phyloP scores from a whole-genome alignment of 495 filamentous ascomycete species.

The Aspergillus avenaceus region DNA sequence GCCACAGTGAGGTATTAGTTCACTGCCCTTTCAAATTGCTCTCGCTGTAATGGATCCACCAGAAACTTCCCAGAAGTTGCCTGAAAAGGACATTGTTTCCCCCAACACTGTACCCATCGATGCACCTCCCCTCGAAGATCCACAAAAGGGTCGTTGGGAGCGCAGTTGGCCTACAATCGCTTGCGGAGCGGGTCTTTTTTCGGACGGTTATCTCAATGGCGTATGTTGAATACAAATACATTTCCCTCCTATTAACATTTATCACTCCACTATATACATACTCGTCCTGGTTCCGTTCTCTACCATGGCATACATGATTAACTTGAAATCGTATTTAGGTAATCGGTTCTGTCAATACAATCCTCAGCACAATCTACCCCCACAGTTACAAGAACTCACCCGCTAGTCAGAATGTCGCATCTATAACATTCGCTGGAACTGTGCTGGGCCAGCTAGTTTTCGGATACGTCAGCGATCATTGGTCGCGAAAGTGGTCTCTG shows the following conservation, averaged over 20 bases:
- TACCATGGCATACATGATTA: background rate
- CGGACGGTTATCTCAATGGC: slow-evolving; percentile 86
- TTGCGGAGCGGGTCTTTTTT: slow-evolving; percentile 86
- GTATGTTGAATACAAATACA: slow-evolving; percentile 29
- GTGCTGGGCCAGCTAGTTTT: slow-evolving; percentile 82
- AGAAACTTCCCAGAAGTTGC: slow-evolving; percentile 2
- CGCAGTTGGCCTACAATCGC: slow-evolving; percentile 66
- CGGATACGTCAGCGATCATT: slow-evolving; percentile 77
- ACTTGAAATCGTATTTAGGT: slow-evolving; percentile 45
- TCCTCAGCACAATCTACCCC: slow-evolving; percentile 60
- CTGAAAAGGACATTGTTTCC: slow-evolving; percentile 14
- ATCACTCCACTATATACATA: background rate
- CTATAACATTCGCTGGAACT: slow-evolving; percentile 85
- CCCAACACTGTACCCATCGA: slow-evolving; percentile 16
- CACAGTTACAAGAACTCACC: slow-evolving; percentile 58
- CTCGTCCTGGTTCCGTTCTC: background rate
- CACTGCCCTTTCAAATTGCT: no score
- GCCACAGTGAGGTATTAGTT: background rate
- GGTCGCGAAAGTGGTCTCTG: slow-evolving; percentile 77
- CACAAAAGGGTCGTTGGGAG: slow-evolving; percentile 51
- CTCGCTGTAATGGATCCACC: background rate
- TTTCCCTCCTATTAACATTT: no score
- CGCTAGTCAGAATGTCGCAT: slow-evolving; percentile 65
- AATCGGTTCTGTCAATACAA: slow-evolving; percentile 77
- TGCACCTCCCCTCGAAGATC: slow-evolving; percentile 32